phyloP scores from a whole-genome alignment of 192 early-diverging fungal genomes.

The Rhizophagus prolifer region DNA sequence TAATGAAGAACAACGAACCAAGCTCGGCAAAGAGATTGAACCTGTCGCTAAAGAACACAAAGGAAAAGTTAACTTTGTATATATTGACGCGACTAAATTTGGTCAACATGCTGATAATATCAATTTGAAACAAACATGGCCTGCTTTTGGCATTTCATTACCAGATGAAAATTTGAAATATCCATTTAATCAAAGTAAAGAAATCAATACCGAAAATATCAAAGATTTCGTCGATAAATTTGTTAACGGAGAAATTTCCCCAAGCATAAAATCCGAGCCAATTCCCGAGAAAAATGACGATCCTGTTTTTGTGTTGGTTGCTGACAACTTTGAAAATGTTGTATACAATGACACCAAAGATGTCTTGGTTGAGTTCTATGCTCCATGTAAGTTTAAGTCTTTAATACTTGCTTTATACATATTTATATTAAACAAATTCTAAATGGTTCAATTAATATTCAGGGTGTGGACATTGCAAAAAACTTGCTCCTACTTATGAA shows the following conservation, averaged over 20 bases:
- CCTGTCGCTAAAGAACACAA: constrained; percentile 79
- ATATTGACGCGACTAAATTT: constrained; percentile 86
- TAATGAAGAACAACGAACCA: constrained; percentile 57
- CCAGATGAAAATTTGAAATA: constrained; percentile 74
- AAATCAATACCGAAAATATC: constrained; percentile 60
- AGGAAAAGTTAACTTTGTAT: constrained; percentile 90
- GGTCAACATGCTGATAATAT: constrained; percentile 84
- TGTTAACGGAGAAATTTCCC: constrained; percentile 65
- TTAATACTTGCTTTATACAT: neutral
- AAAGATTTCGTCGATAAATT: constrained; percentile 64
- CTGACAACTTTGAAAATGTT: constrained; percentile 75
- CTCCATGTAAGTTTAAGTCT: constrained; percentile 18
- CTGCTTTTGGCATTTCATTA: constrained; percentile 89
- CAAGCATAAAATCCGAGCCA: constrained; percentile 80
- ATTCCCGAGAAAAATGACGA: constrained; percentile 84
- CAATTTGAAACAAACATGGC: constrained; percentile 89
- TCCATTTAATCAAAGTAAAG: constrained; percentile 76
- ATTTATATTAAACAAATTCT: neutral
- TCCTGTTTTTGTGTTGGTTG: constrained; percentile 89
- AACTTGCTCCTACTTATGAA: constrained; percentile 77
- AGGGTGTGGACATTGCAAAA: constrained; percentile 44
- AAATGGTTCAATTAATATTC: neutral
- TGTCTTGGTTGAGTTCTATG: constrained; percentile 67
- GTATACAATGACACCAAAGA: constrained; percentile 69
- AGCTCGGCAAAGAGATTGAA: constrained; percentile 61